Percentiles rank a stretch among this genome's conserved stretches.
Conservation (phyloP, 2,329 filamentous ascomycete species). For the Gnomoniopsis sp. region DNA sequence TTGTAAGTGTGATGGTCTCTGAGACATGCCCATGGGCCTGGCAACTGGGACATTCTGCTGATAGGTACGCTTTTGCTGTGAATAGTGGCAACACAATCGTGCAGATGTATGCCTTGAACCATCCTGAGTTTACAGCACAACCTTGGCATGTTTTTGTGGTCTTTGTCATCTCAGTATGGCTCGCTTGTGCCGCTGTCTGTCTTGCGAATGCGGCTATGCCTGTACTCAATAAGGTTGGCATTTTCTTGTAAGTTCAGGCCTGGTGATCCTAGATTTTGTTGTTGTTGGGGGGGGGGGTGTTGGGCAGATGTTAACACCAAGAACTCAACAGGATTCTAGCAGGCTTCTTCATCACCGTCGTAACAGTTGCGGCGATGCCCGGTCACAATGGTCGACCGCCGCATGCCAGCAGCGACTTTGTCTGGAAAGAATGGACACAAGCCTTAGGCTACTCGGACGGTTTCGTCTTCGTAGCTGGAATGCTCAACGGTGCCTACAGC, state of each 20-base stretch:
- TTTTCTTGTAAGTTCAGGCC: slow-evolving; percentile 33
- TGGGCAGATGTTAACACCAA: not conserved
- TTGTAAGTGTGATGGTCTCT: slow-evolving; percentile 19
- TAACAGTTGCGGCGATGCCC: slow-evolving; percentile 53
- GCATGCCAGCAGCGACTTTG: slow-evolving; percentile 33
- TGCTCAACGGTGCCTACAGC: slow-evolving; percentile 65
- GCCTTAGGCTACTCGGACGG: slow-evolving; percentile 38
- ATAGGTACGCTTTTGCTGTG: not conserved
- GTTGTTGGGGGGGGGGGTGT: too few relatives aligned
- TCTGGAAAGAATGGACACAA: slow-evolving; percentile 38
- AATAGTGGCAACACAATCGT: slow-evolving; percentile 34
- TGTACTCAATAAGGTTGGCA: slow-evolving; percentile 49
- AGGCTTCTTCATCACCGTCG: slow-evolving; percentile 52
- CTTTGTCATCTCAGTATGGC: slow-evolving; percentile 38
- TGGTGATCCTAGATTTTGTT: too few relatives aligned
- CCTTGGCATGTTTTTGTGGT: slow-evolving; percentile 42
- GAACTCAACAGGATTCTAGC: slow-evolving; percentile 35
- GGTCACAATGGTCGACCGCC: slow-evolving; percentile 27
- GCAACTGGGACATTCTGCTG: not conserved
- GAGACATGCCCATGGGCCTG: not conserved
- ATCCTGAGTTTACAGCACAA: slow-evolving; percentile 32
- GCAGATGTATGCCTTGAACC: slow-evolving; percentile 41
- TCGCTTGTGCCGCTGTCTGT: slow-evolving; percentile 39
- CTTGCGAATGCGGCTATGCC: slow-evolving; percentile 54
- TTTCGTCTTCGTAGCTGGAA: slow-evolving; percentile 38